These are phyloP conservation scores for Clarireedia paspali DNA, from an alignment of 2,329 filamentous ascomycete genomes.

Conservation along the genomic window DNA sequence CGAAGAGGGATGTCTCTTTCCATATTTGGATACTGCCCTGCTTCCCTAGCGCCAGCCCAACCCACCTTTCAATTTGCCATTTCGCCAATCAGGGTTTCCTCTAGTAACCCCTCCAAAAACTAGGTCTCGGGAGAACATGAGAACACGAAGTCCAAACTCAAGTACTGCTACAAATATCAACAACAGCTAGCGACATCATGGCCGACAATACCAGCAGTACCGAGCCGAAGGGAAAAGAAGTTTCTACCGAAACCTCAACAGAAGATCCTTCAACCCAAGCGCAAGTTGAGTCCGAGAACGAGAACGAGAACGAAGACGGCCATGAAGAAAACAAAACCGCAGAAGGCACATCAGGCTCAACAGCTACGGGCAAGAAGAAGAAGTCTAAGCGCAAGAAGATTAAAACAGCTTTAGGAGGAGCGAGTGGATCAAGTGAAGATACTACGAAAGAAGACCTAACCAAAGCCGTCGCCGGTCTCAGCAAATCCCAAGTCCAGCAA, in stretches of 20 bases:
- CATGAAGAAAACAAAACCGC: conserved; percentile 26
- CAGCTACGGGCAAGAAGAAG: conserved; percentile 42
- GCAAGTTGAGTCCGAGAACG: conserved; percentile 33
- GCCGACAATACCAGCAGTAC: conserved; percentile 57
- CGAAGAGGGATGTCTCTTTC: no score
- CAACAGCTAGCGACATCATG: conserved; percentile 27
- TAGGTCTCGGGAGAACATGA: no score
- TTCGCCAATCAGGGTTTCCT: not conserved
- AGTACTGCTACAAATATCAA: not conserved
- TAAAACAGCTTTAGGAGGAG: conserved; percentile 32
- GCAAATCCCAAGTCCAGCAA: conserved; percentile 51
- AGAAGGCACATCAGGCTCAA: conserved; percentile 22
- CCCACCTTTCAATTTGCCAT: not conserved
- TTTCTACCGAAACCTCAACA: conserved; percentile 21
- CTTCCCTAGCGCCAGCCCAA: no score
- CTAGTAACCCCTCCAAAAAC: conserved; percentile 4
- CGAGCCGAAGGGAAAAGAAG: conserved; percentile 43
- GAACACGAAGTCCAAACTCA: no score
- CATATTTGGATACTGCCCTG: no score
- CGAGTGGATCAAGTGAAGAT: conserved; percentile 25
- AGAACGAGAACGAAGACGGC: conserved; percentile 37
- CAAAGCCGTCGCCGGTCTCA: conserved; percentile 37
- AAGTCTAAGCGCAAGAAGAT: conserved; percentile 60
- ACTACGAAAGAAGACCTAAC: conserved; percentile 39
- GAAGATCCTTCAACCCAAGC: conserved; percentile 17